Percentiles rank a stretch among this genome's conserved stretches.
phyloP scores from a whole-genome alignment of 345 rosid species.

The Lumnitzera littorea region DNA sequence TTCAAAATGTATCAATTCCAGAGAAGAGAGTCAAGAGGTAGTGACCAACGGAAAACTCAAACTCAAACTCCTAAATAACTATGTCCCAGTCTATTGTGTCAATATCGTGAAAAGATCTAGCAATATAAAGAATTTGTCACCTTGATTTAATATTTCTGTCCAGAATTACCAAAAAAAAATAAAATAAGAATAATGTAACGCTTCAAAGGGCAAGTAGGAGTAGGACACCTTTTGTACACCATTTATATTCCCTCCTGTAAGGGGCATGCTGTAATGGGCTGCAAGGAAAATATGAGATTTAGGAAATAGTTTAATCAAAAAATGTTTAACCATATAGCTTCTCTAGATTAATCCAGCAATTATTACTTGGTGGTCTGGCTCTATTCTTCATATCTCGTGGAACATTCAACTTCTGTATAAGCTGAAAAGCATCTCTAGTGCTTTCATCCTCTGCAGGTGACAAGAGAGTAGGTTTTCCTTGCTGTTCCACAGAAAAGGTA shows the following conservation, averaged over 20 bases:
- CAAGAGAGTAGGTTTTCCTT: slow-evolving; percentile 32
- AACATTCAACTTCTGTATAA: slow-evolving; percentile 60
- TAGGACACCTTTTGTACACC: slow-evolving; percentile 51
- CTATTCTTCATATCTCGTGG: slow-evolving; percentile 51
- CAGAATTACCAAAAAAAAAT: not conserved
- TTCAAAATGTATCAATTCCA: not conserved
- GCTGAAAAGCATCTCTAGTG: slow-evolving; percentile 55
- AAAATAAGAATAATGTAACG: not conserved
- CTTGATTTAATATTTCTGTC: not conserved
- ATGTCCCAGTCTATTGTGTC: too few species aligned
- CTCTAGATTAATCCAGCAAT: slow-evolving; percentile 7
- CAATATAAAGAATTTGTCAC: not conserved
- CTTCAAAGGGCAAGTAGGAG: not conserved
- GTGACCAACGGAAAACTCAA: too few species aligned
- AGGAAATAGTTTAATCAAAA: slow-evolving; percentile 1
- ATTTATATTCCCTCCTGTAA: slow-evolving; percentile 35
- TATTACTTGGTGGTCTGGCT: slow-evolving; percentile 60
- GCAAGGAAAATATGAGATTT: slow-evolving; percentile 15
- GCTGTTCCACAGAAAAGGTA: slow-evolving; percentile 38
- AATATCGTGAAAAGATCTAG: too few species aligned
- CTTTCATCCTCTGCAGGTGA: slow-evolving; percentile 51
- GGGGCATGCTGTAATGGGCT: slow-evolving; percentile 43
- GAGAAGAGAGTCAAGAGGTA: too few species aligned
- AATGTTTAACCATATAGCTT: slow-evolving; percentile 1
- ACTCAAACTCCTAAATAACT: too few species aligned